These are phyloP conservation scores for Dendrothele bispora DNA, from an alignment of 768 basidiomycete species.

Conservation along the genomic window DNA sequence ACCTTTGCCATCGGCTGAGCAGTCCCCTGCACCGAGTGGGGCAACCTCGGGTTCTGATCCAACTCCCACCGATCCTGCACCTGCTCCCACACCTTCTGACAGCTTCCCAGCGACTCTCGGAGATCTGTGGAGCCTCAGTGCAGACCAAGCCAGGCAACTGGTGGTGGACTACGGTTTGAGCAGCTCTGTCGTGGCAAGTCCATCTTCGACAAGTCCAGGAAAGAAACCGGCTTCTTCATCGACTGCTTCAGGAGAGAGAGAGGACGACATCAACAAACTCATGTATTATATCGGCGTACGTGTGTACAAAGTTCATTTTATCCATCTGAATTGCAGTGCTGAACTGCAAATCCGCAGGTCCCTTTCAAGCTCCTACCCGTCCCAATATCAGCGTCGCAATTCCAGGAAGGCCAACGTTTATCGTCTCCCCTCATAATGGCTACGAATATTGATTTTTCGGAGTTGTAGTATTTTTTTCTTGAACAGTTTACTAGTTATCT, in stretches of 20 bases:
- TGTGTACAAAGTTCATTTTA: slow-evolving; percentile 10
- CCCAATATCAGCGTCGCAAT: neutral
- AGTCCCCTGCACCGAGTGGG: slow-evolving; percentile 38
- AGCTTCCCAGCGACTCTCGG: slow-evolving; percentile 48
- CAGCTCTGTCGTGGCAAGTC: neutral
- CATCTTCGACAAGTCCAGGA: neutral
- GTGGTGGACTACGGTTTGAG: slow-evolving; percentile 46
- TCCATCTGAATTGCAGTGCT: no score
- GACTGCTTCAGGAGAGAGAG: slow-evolving; percentile 13
- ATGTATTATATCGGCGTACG: slow-evolving; percentile 49
- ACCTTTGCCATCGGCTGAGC: slow-evolving; percentile 46
- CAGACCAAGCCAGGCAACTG: slow-evolving; percentile 39
- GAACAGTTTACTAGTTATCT: neutral
- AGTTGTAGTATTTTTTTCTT: neutral
- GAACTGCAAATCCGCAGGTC: neutral
- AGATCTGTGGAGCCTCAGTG: slow-evolving; percentile 42
- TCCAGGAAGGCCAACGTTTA: neutral
- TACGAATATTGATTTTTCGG: neutral
- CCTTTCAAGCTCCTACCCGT: neutral
- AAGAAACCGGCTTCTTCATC: neutral
- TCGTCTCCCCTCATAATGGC: neutral
- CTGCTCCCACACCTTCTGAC: slow-evolving; percentile 39
- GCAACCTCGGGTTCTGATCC: neutral
- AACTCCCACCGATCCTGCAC: neutral
- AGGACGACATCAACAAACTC: slow-evolving; percentile 42